These are phyloP conservation scores for Lentinus tigrinus DNA, from an alignment of 768 basidiomycete genomes.

Conservation along the genomic window DNA sequence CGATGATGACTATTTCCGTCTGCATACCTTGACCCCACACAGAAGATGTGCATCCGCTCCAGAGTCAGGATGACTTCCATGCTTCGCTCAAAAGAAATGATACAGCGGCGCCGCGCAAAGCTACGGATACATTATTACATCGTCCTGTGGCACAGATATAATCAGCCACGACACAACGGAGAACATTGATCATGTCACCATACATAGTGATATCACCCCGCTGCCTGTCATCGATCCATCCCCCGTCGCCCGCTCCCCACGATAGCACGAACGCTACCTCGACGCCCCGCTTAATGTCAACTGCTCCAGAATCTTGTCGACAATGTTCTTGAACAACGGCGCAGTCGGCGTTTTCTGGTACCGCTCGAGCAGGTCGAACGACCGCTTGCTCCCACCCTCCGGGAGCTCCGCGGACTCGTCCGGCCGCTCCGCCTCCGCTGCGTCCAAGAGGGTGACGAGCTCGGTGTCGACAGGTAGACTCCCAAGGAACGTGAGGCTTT, in stretches of 20 bases:
- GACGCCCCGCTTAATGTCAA: slow-evolving; percentile 15
- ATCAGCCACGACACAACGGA: background rate
- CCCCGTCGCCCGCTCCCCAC: too few relatives aligned
- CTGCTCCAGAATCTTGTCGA: slow-evolving; percentile 39
- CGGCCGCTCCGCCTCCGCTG: slow-evolving; percentile 37
- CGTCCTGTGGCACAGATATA: background rate
- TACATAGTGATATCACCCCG: background rate
- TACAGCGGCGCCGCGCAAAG: background rate
- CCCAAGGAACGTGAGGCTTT: slow-evolving; percentile 78
- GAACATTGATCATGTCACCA: background rate
- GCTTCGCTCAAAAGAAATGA: background rate
- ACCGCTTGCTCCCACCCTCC: slow-evolving; percentile 23
- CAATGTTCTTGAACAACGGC: slow-evolving; percentile 63
- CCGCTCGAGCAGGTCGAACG: slow-evolving; percentile 53
- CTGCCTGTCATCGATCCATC: slow-evolving; percentile 1
- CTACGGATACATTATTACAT: slow-evolving; percentile 9
- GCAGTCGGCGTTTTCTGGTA: slow-evolving; percentile 72
- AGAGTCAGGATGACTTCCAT: too few relatives aligned
- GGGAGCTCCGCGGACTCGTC: slow-evolving; percentile 38
- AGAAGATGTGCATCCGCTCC: too few relatives aligned
- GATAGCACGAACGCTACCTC: background rate
- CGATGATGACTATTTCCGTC: background rate
- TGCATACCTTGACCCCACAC: background rate
- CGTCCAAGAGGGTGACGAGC: slow-evolving; percentile 83
- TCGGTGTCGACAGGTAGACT: slow-evolving; percentile 91